Evolutionary conservation across 306 rosid species (phyloP).

Genomic region (Quercus glauca): DNA sequence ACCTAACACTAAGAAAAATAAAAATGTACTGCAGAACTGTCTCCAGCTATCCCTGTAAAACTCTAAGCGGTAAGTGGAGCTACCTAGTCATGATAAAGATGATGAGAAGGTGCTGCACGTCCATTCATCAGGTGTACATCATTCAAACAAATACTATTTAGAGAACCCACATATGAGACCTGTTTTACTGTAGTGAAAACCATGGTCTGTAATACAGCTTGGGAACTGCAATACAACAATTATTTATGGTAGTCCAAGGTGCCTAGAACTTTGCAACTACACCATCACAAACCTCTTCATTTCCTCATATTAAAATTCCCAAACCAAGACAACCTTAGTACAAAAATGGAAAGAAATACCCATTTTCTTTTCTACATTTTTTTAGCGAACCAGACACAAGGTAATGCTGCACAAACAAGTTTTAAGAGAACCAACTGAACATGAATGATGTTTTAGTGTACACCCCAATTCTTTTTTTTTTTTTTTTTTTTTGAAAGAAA

Average conservation of each 20-base stretch:
- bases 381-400: too few species aligned
- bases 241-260: neutral
- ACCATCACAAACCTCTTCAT: neutral
- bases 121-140: neutral
- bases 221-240: neutral
- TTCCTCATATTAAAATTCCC: too few species aligned
- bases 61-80: neutral
- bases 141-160: neutral
- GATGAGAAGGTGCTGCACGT: neutral
- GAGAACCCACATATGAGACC: neutral
- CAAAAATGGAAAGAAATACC: too few species aligned
- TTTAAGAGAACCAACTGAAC: too few species aligned
- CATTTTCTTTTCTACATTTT: too few species aligned
- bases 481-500: too few species aligned
- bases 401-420: too few species aligned
- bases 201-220: neutral
- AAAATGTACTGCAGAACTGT: neutral
- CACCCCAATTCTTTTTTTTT: too few species aligned
- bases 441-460: too few species aligned
- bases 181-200: neutral
- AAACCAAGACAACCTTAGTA: too few species aligned
- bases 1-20: neutral
- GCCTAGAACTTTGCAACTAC: neutral
- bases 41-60: neutral
- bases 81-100: neutral